Base-by-base conservation (phyloP, 2,329 filamentous ascomycete genomes). In the Diaporthe caulivora region DNA sequence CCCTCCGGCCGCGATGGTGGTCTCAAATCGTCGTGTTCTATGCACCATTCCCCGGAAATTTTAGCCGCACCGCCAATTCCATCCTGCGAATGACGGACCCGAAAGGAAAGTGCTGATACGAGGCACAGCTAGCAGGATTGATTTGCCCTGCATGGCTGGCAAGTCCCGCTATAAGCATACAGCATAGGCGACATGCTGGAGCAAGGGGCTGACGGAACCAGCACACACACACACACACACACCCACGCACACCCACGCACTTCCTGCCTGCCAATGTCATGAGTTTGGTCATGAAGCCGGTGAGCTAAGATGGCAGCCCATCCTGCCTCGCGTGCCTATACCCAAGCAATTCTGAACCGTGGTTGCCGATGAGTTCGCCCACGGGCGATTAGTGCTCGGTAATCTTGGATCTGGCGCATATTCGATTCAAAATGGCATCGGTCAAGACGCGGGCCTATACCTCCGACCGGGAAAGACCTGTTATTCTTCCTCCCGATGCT, bases 381-480 rank as follows among this genome's bases (percentile, higher is more conserved):
- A 29, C n/a, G 8, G 44, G 62, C 47, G 29, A 34, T 62, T 62
- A 34, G 55, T 42, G 10, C 24, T 71, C 55, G 69, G 31, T 21
- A 54, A 71, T 71, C 69, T 58, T 29, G 34, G 34, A 62, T 71
- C 69, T 62, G 55, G 55, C 55, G 55, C 68, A 24, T 71, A 47
- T 54, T 34, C 57, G 55, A 62, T 62, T 44, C n/a, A 49, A 17
- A 62, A 21, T 10, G 44, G n/a, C 13, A 31, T 47, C 57, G 53
- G 29, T 34, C 4, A 34, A n/a, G 29, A 26, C 15, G 55, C 34
- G 55, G 21, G 68, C 11, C 4, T 24, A 37, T 34, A 29, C 34
- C 11, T 71, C 42, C 44, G 24, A 49, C 34, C 15, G 29, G 15
- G 29, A 29, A 49, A 42, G 37, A 70, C 37, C 31, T 29, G 44